Conservation (phyloP, 305 asterid genomes). For the Vinca major region DNA sequence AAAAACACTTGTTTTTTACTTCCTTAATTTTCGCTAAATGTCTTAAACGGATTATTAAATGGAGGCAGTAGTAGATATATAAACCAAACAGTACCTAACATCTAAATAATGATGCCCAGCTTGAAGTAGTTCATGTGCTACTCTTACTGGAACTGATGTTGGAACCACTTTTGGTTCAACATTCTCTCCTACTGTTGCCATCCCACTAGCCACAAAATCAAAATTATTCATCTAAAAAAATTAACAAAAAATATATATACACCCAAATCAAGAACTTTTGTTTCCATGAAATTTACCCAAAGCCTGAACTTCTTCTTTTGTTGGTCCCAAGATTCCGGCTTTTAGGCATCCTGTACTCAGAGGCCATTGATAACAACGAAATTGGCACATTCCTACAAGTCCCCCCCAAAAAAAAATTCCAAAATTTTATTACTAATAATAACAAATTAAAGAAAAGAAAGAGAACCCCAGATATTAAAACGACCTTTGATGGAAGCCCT, state of each 20-base stretch:
- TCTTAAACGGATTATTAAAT: no score
- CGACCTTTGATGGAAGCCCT: slow-evolving; percentile 13
- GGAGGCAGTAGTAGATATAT: no score
- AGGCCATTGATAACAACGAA: slow-evolving; percentile 20
- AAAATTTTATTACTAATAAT: background rate
- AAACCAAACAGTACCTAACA: slow-evolving; percentile 39
- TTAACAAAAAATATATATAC: background rate
- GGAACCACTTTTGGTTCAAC: slow-evolving; percentile 35
- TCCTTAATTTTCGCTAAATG: no score
- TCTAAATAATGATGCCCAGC: slow-evolving; percentile 69
- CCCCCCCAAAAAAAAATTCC: background rate
- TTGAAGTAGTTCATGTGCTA: slow-evolving; percentile 61
- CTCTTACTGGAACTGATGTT: slow-evolving; percentile 65
- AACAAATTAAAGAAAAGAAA: background rate
- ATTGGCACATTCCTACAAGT: slow-evolving; percentile 18
- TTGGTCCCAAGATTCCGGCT: slow-evolving; percentile 20
- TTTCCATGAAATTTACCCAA: slow-evolving; percentile 23
- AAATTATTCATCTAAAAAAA: background rate
- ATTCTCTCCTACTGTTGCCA: slow-evolving; percentile 32
- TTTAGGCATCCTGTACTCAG: slow-evolving; percentile 26
- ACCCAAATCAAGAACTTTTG: background rate
- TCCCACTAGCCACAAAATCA: slow-evolving; percentile 24
- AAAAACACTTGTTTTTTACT: no score
- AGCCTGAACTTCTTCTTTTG: slow-evolving; percentile 26
- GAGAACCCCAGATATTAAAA: background rate